A percentile compares a stretch with the other conserved stretches of the same genome.
Conservation (phyloP, 1,139 yeast genomes). For the Diutina pseudorugosa region DNA sequence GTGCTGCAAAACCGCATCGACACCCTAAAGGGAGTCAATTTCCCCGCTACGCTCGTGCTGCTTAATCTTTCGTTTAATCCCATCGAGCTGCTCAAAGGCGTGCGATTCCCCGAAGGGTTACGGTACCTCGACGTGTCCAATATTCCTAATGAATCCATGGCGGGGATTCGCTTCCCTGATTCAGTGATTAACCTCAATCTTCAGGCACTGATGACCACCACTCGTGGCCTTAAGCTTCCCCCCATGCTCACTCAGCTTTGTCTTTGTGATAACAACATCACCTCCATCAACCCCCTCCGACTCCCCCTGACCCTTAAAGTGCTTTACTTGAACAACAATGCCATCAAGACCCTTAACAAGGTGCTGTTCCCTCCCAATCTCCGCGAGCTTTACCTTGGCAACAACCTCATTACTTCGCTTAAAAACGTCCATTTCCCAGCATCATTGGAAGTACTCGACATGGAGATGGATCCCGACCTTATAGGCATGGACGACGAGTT, state of each 20-base stretch:
- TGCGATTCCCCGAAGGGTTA: slow-evolving; percentile 27
- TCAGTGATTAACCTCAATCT: slow-evolving; percentile 24
- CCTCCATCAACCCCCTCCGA: slow-evolving; percentile 34
- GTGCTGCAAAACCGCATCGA: slow-evolving; percentile 32
- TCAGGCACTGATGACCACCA: slow-evolving; percentile 35
- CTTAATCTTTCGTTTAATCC: slow-evolving; percentile 29
- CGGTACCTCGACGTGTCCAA: slow-evolving; percentile 27
- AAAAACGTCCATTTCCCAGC: slow-evolving; percentile 32
- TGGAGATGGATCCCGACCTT: slow-evolving; percentile 27
- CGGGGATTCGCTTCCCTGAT: slow-evolving; percentile 36
- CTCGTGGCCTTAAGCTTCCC: slow-evolving; percentile 33
- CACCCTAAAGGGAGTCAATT: slow-evolving; percentile 24
- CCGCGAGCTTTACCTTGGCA: slow-evolving; percentile 28
- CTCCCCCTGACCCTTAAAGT: slow-evolving; percentile 29
- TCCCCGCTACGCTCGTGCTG: slow-evolving; percentile 21
- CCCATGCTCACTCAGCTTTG: slow-evolving; percentile 19
- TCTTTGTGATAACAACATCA: slow-evolving; percentile 31
- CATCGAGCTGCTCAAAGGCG: slow-evolving; percentile 31
- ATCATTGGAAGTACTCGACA: slow-evolving; percentile 25
- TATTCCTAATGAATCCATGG: slow-evolving; percentile 37
- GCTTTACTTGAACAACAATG: slow-evolving; percentile 26
- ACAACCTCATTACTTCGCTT: slow-evolving; percentile 31
- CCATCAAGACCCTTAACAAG: slow-evolving; percentile 34
- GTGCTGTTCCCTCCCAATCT: slow-evolving; percentile 28
- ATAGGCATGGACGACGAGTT: slow-evolving; percentile 18